These are phyloP conservation scores for Mallotus repandus DNA, from an alignment of 441 rosid species.

Conservation along the genomic window DNA sequence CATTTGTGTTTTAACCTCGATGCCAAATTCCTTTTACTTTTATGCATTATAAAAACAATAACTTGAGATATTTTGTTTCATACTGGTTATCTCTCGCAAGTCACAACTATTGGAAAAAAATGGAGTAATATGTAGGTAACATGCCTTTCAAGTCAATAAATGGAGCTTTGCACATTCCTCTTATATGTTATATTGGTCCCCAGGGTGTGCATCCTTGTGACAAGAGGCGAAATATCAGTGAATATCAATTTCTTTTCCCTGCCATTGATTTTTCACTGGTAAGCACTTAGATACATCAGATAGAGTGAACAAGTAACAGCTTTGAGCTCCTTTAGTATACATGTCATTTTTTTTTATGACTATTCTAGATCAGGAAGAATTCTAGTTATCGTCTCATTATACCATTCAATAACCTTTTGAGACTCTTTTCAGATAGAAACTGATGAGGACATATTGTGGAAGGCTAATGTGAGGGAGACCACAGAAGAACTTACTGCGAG, in stretches of 20 bases:
- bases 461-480: conserved; percentile 79
- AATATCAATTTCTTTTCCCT: conserved; percentile 84
- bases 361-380: conserved; percentile 14
- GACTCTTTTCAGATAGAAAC: conserved; percentile 59
- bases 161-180: conserved; percentile 9
- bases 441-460: conserved; percentile 73
- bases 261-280: conserved; percentile 93
- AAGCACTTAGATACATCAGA: conserved; percentile 47
- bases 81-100: not conserved
- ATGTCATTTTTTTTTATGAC: conserved; percentile 23
- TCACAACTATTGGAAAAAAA: not conserved
- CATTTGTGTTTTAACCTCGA: not conserved
- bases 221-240: conserved; percentile 68
- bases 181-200: conserved; percentile 21
- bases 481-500: conserved; percentile 69
- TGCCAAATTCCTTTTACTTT: not conserved
- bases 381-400: conserved; percentile 15
- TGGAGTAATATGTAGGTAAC: not conserved
- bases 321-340: conserved; percentile 16
- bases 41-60: not conserved
- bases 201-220: conserved; percentile 99
- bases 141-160: not conserved
- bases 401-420: conserved; percentile 26
- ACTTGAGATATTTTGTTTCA: not conserved
- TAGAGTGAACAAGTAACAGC: conserved; percentile 20